Evolutionary conservation across 768 basidiomycete species (phyloP).

Genomic region (Suillus discolor): DNA sequence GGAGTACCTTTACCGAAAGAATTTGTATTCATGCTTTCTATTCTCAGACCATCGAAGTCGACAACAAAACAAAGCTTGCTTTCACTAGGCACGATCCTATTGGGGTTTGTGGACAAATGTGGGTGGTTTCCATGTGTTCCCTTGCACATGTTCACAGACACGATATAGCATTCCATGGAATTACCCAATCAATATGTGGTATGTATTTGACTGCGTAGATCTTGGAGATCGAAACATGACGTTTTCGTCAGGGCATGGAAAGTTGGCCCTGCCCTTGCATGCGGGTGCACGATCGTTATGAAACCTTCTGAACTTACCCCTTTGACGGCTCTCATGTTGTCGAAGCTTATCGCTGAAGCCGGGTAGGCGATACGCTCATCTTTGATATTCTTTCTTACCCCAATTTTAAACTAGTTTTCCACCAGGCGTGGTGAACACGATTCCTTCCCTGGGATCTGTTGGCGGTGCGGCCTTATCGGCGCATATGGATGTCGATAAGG

Average conservation of each 20-base stretch:
- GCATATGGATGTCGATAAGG: conserved; percentile 88
- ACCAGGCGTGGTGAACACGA: conserved; percentile 86
- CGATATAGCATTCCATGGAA: conserved; percentile 83
- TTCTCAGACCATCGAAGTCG: conserved; percentile 71
- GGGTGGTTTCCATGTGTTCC: conserved; percentile 20
- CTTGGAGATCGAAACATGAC: conserved; percentile 7
- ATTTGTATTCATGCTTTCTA: conserved; percentile 10
- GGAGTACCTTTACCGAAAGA: conserved; percentile 4
- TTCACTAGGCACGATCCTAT: conserved; percentile 90
- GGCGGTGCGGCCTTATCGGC: conserved; percentile 85
- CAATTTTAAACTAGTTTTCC: conserved; percentile 61
- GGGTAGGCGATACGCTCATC: conserved; percentile 50
- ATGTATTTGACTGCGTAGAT: conserved; percentile 7
- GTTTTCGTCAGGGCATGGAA: conserved; percentile 73
- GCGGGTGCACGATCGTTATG: conserved; percentile 93
- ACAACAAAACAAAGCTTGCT: conserved; percentile 78
- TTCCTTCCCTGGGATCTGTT: conserved; percentile 78
- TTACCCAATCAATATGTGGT: conserved; percentile 89
- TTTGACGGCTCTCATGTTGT: conserved; percentile 80
- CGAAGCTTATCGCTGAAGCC: conserved; percentile 79
- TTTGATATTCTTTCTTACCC: neutral
- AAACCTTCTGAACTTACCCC: conserved; percentile 91
- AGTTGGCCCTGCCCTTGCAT: conserved; percentile 88
- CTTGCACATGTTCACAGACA: conserved; percentile 14
- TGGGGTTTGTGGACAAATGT: conserved; percentile 96